Evolutionary conservation across 1,139 yeast species (phyloP).

Genomic region (Arxiozyma telluris): DNA sequence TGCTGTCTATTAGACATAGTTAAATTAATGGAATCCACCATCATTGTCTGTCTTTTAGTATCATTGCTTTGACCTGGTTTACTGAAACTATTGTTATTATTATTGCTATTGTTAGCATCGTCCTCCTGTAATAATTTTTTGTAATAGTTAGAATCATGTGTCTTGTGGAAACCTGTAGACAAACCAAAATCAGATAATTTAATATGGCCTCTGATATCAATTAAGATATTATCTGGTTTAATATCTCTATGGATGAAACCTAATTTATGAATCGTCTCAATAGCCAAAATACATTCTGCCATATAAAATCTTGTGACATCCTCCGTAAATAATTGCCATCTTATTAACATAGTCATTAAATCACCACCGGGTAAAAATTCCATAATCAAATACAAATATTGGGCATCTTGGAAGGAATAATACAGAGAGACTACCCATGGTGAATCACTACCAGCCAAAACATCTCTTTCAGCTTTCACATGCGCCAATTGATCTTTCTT

Average conservation of each 20-base stretch:
- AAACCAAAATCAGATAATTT: slow-evolving; percentile 76
- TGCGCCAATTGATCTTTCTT: slow-evolving; percentile 77
- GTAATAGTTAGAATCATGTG: slow-evolving; percentile 73
- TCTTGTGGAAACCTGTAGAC: slow-evolving; percentile 78
- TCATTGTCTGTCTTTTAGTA: slow-evolving; percentile 60
- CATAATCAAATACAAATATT: slow-evolving; percentile 69
- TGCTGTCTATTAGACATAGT: slow-evolving; percentile 96
- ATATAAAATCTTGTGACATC: slow-evolving; percentile 76
- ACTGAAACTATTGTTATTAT: slow-evolving; percentile 16
- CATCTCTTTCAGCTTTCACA: slow-evolving; percentile 81
- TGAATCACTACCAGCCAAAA: slow-evolving; percentile 73
- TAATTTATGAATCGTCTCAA: slow-evolving; percentile 71
- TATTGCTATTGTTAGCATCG: slow-evolving; percentile 16
- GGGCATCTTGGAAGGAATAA: slow-evolving; percentile 73
- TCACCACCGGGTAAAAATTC: slow-evolving; percentile 84
- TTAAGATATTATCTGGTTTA: slow-evolving; percentile 75
- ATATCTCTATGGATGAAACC: slow-evolving; percentile 77
- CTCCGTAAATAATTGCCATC: slow-evolving; percentile 81
- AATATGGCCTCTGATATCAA: slow-evolving; percentile 72
- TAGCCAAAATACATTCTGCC: slow-evolving; percentile 81
- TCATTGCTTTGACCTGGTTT: slow-evolving; percentile 29
- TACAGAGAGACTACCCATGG: slow-evolving; percentile 82
- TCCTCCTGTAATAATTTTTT: slow-evolving; percentile 64
- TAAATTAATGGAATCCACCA: slow-evolving; percentile 90
- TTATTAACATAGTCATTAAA: slow-evolving; percentile 76